A percentile compares a stretch with the other conserved stretches of the same genome.
phyloP scores from a whole-genome alignment of 169 alveolate genomes.

The Plasmodium gallinaceum region DNA sequence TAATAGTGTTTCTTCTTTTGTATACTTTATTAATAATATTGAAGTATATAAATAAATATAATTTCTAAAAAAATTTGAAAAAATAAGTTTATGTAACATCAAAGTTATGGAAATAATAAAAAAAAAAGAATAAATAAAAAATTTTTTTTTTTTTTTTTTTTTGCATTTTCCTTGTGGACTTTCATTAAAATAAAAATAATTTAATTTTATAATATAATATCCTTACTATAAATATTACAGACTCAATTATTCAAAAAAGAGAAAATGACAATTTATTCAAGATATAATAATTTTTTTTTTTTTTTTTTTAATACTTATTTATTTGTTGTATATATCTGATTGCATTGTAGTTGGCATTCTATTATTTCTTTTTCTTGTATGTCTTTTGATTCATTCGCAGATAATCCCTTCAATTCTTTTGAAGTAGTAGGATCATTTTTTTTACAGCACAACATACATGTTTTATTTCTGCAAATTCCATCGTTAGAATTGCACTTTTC shows the following conservation, averaged over 20 bases:
- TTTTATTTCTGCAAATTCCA: slow-evolving; percentile 28
- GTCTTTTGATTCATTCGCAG: slow-evolving; percentile 51
- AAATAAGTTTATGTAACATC: no score
- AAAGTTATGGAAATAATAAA: no score
- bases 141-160: not conserved
- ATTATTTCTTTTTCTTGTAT: slow-evolving; percentile 63
- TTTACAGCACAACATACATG: slow-evolving; percentile 63
- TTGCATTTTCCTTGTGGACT: not conserved
- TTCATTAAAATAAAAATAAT: not conserved
- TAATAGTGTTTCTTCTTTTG: no score
- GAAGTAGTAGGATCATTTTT: slow-evolving; percentile 20
- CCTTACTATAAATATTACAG: not conserved
- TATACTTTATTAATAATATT: no score
- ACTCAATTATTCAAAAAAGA: not conserved
- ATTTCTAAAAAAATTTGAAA: no score
- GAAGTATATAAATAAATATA: no score
- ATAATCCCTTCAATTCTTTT: slow-evolving; percentile 34
- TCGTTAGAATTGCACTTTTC: slow-evolving; percentile 52
- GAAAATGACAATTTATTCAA: slow-evolving; percentile 4
- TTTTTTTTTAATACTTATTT: not conserved
- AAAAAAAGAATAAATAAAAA: no score
- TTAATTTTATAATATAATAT: not conserved
- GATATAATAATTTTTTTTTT: not conserved
- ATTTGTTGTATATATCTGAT: slow-evolving; percentile 18
- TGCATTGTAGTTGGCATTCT: slow-evolving; percentile 73